Base-by-base conservation (phyloP, 148 eudicot genomes). In the Rhododendron mucronatum region DNA sequence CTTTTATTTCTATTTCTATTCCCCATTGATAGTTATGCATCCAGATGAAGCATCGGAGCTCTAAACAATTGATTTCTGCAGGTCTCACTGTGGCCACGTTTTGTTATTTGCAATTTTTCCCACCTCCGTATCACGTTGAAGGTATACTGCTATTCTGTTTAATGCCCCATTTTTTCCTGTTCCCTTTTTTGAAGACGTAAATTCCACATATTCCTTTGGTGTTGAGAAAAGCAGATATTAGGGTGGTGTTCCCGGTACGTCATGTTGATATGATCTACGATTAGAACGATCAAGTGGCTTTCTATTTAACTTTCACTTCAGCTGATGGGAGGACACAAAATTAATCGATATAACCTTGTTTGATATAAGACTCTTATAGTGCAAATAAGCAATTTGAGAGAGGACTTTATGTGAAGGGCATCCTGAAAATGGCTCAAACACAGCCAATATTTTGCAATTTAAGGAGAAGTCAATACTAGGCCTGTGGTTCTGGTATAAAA, bases 61-160 rank as follows among this genome's bases (percentile, higher is more conserved):
- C 13, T 71, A 44, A 81, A 21, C 10, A 14, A 50, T 44, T 41
- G 4, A 76, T 61, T 78, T 45, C 47, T 50, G 18, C 82, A 87
- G 89, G 89, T n/a, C 80, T 87, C 55, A 57, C 69, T 11, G 78
- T 87, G 75, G 89, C 87, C 73, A 84, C 73, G 8, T 81, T 87
- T 74, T 87, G 89, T 61, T 87, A 87, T 81, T 87, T 87, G 89
- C 89, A 87, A 14, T 87, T 87, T 77, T 87, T 87, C 45, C 87
- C 89, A 71, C 89, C 89, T 15, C 89, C 89, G 1, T 84, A 45
- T 80, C 84, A 87, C 30, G 82, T n/a, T 21, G 84, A 87, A 73
- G 89, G 89, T 78, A 78, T 55, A 48, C 8, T 45, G 37, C 85
- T 63, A 83, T 83, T 83, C 77, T 39, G 10, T 51, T 73, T 33